Percentiles rank a stretch among this genome's conserved stretches.
Evolutionary conservation across 371 early-diverging fungal genomes (phyloP).

Genomic region (Parasitella parasitica): DNA sequence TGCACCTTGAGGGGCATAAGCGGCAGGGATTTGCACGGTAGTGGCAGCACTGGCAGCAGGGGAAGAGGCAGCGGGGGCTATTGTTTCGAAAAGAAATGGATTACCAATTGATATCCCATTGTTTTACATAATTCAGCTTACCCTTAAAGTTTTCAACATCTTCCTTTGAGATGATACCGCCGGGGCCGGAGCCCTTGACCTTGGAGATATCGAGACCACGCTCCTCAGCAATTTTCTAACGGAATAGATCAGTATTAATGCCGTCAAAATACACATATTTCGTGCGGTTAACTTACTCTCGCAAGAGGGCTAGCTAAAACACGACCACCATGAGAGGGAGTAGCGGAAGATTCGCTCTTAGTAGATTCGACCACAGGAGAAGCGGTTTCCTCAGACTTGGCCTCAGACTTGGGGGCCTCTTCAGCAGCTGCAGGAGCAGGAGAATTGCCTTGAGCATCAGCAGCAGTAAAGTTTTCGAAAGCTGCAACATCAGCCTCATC

Average conservation of each 20-base stretch:
- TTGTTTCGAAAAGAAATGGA: neutral
- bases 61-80: conserved; percentile 9
- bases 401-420: conserved; percentile 10
- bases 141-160: conserved; percentile 81
- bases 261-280: neutral
- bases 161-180: conserved; percentile 87
- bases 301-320: conserved; percentile 84
- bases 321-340: conserved; percentile 26
- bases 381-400: conserved; percentile 13
- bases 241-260: neutral
- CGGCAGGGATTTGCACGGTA: conserved; percentile 40
- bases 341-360: conserved; percentile 22
- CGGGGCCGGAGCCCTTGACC: conserved; percentile 88
- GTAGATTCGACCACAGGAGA: neutral
- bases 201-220: conserved; percentile 75
- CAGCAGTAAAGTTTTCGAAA: conserved; percentile 76
- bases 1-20: conserved; percentile 55
- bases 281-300: conserved; percentile 29
- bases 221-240: conserved; percentile 82
- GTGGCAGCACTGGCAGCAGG: conserved; percentile 34
- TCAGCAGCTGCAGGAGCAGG: conserved; percentile 41
- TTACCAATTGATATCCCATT: neutral
- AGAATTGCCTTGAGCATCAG: conserved; percentile 33
- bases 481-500: conserved; percentile 83
- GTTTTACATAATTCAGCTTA: conserved; percentile 2